Evolutionary conservation across 179 eudicot genomes (phyloP).

Genomic region (Silene noctiflora): DNA sequence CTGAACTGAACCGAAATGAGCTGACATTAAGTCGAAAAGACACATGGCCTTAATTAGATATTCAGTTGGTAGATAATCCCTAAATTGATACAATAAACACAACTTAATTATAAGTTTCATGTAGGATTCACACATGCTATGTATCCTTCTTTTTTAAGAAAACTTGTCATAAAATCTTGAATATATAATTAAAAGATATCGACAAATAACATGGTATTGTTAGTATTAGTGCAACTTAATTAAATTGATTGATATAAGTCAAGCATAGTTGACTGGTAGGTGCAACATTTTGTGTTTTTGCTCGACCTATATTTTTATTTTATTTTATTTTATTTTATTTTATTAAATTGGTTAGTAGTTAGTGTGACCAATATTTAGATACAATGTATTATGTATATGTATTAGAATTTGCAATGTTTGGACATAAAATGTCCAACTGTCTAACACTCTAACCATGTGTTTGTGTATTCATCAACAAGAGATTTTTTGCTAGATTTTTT

Average conservation of each 20-base stretch:
- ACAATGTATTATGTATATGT: background rate
- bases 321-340: no score
- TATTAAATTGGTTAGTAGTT: background rate
- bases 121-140: background rate
- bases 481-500: background rate
- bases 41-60: no score
- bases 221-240: background rate
- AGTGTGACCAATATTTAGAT: background rate
- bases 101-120: background rate
- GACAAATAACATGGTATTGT: constrained; percentile 6
- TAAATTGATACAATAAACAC: background rate
- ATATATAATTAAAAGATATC: background rate
- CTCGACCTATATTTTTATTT: background rate
- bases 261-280: background rate
- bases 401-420: background rate
- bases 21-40: no score
- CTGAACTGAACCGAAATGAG: no score
- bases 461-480: background rate
- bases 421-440: background rate
- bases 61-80: background rate
- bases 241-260: background rate
- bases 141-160: background rate
- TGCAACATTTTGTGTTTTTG: background rate
- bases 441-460: background rate
- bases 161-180: background rate